Evolutionary conservation across 495 filamentous ascomycete species (phyloP).

Genomic region (Durotheca rogersii): DNA sequence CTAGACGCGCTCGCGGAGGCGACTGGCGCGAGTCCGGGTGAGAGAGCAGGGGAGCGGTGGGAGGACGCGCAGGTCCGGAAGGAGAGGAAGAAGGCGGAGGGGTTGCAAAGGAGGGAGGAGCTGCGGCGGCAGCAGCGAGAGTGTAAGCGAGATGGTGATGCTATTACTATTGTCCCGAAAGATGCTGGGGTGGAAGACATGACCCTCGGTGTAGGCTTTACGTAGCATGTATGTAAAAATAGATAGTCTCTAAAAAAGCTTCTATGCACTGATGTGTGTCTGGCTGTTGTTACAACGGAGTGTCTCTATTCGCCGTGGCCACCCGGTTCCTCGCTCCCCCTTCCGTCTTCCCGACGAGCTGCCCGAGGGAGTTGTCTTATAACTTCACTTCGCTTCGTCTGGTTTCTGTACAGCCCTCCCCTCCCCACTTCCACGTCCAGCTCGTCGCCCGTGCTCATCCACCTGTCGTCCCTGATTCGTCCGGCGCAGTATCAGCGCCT

Average conservation of each 20-base stretch:
- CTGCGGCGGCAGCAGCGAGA: slow-evolving; percentile 21
- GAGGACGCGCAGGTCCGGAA: slow-evolving; percentile 59
- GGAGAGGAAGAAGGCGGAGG: slow-evolving; percentile 63
- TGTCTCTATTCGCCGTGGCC: neutral
- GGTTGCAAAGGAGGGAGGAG: slow-evolving; percentile 51
- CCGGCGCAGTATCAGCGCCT: too few species aligned
- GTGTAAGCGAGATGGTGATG: neutral
- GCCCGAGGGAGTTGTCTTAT: neutral
- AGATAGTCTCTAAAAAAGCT: slow-evolving; percentile 25
- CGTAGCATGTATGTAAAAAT: too few species aligned
- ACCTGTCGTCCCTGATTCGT: too few species aligned
- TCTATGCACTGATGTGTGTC: slow-evolving; percentile 32
- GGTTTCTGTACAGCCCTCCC: too few species aligned
- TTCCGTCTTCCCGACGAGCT: neutral
- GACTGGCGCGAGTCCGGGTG: too few species aligned
- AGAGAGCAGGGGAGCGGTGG: too few species aligned
- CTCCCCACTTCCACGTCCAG: too few species aligned
- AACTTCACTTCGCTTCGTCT: too few species aligned
- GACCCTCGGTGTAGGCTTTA: slow-evolving; percentile 31
- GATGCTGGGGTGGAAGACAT: too few species aligned
- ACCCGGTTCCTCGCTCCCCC: neutral
- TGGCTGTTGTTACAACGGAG: slow-evolving; percentile 33
- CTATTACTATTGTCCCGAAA: too few species aligned
- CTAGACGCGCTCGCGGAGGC: slow-evolving; percentile 42
- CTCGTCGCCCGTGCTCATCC: too few species aligned